Conservation (phyloP, 345 rosid genomes). For the Pistacia atlantica region DNA sequence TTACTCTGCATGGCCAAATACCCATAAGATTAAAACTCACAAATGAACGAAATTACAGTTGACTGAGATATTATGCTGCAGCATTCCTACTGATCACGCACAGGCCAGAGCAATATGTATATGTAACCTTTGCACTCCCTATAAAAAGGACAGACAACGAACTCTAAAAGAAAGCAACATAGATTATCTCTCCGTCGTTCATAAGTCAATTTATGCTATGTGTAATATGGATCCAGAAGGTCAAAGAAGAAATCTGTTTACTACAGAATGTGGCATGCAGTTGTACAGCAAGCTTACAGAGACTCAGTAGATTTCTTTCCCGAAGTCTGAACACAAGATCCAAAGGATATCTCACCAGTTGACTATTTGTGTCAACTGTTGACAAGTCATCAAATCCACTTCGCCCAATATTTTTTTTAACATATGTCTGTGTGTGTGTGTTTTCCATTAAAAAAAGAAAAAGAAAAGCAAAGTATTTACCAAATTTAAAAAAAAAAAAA, state of each 20-base stretch:
- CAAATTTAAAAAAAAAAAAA: neutral
- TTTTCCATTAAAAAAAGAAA: too few species aligned
- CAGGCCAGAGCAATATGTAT: neutral
- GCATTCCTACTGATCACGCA: neutral
- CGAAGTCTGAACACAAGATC: neutral
- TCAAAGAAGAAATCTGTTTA: neutral
- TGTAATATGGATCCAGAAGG: neutral
- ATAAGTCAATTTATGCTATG: neutral
- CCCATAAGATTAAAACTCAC: neutral
- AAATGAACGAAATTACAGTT: neutral
- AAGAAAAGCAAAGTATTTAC: neutral
- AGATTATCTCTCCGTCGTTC: neutral
- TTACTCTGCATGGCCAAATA: slow-evolving; percentile 47
- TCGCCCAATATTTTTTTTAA: too few species aligned
- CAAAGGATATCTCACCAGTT: neutral
- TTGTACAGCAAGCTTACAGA: neutral
- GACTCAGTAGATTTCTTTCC: neutral
- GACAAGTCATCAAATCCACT: neutral
- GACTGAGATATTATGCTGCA: neutral
- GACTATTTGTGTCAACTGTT: neutral
- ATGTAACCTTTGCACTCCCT: neutral
- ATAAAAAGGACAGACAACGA: neutral
- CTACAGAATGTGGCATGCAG: neutral
- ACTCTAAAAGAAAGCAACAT: neutral
- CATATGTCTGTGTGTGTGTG: neutral